Evolutionary conservation across 129 eudicot genomes (phyloP).

Genomic region (Kitagawia praeruptora): DNA sequence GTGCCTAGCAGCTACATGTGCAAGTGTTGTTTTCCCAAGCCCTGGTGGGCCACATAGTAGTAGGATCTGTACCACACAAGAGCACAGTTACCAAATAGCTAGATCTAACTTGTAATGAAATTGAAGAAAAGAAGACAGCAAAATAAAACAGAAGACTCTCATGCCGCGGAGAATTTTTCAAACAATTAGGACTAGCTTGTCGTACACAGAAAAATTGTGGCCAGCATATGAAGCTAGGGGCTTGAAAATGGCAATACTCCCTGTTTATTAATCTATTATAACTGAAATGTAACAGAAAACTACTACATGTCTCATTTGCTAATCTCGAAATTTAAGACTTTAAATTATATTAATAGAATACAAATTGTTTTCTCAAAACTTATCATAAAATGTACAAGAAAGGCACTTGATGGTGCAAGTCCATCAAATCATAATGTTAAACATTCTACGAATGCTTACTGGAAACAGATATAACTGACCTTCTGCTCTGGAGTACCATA

Average conservation of each 20-base stretch:
- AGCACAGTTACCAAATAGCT: conserved; percentile 7
- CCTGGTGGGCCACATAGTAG: conserved; percentile 99
- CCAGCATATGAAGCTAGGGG: not conserved
- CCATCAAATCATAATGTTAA: conserved; percentile 15
- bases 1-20: conserved; percentile 95
- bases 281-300: not conserved
- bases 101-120: conserved; percentile 4
- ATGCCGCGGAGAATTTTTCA: not conserved
- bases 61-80: conserved; percentile 50
- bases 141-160: not conserved
- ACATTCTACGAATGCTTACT: not conserved
- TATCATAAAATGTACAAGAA: not conserved
- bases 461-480: conserved; percentile 37
- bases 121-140: not conserved
- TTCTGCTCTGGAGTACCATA: conserved; percentile 80
- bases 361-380: not conserved
- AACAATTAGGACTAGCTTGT: not conserved
- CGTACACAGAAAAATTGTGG: not conserved
- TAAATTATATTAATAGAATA: not conserved
- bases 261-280: not conserved
- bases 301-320: not conserved
- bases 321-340: not conserved
- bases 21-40: conserved; percentile 98
- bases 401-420: not conserved
- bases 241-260: not conserved